Evolutionary conservation across 371 early-diverging fungal species (phyloP).

Genomic region (Mortierella sp.): DNA sequence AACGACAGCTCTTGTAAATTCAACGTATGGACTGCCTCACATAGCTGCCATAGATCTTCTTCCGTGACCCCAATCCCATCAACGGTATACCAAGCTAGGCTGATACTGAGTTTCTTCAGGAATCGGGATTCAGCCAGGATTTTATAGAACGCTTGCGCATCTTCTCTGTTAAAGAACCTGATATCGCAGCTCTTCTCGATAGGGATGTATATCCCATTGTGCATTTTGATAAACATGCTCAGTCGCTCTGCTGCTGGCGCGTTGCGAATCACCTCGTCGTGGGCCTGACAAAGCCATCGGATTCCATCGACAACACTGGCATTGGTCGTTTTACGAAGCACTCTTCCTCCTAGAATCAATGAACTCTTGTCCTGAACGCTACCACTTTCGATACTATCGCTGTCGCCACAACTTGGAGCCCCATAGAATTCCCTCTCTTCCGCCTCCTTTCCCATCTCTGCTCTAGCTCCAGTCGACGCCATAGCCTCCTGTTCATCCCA

Average conservation of each 20-base stretch:
- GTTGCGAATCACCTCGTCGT: conserved; percentile 23
- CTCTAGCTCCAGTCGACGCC: neutral
- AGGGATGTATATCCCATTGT: conserved; percentile 20
- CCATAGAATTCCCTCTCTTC: neutral
- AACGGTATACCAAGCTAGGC: conserved; percentile 16
- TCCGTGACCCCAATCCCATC: conserved; percentile 14
- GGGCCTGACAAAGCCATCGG: conserved; percentile 30
- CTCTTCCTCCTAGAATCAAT: conserved; percentile 2
- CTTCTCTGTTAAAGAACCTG: conserved; percentile 13
- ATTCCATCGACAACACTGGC: neutral
- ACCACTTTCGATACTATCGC: neutral
- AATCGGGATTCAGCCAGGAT: conserved; percentile 15
- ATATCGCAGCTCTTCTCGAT: conserved; percentile 27
- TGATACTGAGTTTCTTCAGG: conserved; percentile 24
- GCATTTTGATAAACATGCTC: conserved; percentile 15
- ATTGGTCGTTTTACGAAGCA: neutral
- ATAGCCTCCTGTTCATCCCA: neutral
- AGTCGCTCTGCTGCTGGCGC: conserved; percentile 7
- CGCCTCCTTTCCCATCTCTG: neutral
- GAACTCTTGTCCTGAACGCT: neutral
- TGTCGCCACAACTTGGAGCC: neutral
- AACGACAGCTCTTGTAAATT: conserved; percentile 24
- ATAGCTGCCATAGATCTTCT: conserved; percentile 36
- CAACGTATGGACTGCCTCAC: conserved; percentile 17
- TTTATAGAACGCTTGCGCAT: conserved; percentile 25